A percentile compares a stretch with the other conserved stretches of the same genome.
Evolutionary conservation across 2,329 filamentous ascomycete genomes (phyloP).

Genomic region (Colletotrichum karsti): DNA sequence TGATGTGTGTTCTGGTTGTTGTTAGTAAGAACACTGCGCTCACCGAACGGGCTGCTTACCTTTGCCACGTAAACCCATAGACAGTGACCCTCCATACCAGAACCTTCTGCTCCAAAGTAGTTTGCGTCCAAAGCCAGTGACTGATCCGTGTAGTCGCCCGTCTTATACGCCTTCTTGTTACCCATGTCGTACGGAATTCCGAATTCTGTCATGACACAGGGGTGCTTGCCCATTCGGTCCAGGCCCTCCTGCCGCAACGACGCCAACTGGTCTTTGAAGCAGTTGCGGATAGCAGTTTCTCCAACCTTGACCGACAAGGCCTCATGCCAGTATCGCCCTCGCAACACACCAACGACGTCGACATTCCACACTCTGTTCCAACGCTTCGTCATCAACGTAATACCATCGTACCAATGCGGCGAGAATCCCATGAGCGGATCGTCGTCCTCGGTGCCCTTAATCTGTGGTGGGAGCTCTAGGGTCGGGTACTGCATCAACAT

Average conservation of each 20-base stretch:
- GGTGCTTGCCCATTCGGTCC: slow-evolving; percentile 89
- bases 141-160: slow-evolving; percentile 93
- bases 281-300: slow-evolving; percentile 93
- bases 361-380: slow-evolving; percentile 99
- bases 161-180: slow-evolving; percentile 93
- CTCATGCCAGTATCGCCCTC: slow-evolving; percentile 87
- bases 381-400: slow-evolving; percentile 97
- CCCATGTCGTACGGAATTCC: slow-evolving; percentile 99
- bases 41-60: slow-evolving; percentile 50
- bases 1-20: slow-evolving; percentile 78
- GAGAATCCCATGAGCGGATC: slow-evolving; percentile 92
- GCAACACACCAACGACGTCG: slow-evolving; percentile 90
- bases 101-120: slow-evolving; percentile 89
- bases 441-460: slow-evolving; percentile 89
- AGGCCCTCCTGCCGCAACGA: slow-evolving; percentile 86
- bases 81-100: slow-evolving; percentile 83
- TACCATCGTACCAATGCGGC: slow-evolving; percentile 95
- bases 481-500: slow-evolving; percentile 93
- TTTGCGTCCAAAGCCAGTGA: slow-evolving; percentile 95
- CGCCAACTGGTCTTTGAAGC: slow-evolving; percentile 85
- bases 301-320: slow-evolving; percentile 93
- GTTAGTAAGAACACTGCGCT: background rate
- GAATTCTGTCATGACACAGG: slow-evolving; percentile 92
- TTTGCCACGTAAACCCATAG: slow-evolving; percentile 86
- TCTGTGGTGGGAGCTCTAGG: slow-evolving; percentile 86